phyloP scores from a whole-genome alignment of 2,329 filamentous ascomycete genomes.

The Alternaria sp. region DNA sequence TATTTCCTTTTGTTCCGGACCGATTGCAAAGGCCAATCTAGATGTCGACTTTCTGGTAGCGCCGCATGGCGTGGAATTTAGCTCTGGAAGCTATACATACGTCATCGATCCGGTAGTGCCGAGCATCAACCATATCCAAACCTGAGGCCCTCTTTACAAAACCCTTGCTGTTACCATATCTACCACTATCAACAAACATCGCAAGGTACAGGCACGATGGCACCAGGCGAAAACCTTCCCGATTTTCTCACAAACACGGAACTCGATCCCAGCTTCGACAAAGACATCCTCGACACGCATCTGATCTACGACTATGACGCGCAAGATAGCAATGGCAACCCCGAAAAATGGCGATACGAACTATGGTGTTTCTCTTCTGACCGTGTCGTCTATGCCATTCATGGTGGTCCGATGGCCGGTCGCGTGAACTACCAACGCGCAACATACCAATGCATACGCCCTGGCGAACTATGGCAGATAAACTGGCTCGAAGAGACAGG shows the following conservation, averaged over 20 bases:
- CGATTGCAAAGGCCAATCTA: neutral
- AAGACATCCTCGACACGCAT: conserved; percentile 63
- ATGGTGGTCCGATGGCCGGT: conserved; percentile 64
- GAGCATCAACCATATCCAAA: neutral
- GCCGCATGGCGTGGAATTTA: neutral
- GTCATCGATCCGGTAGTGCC: conserved; percentile 7
- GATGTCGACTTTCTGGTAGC: neutral
- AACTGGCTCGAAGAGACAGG: conserved; percentile 70
- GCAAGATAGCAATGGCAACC: conserved; percentile 57
- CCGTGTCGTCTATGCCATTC: conserved; percentile 67
- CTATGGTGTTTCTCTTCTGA: conserved; percentile 67
- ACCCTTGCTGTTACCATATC: neutral
- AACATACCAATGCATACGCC: conserved; percentile 66
- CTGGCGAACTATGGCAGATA: conserved; percentile 67
- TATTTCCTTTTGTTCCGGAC: neutral
- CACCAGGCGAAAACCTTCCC: conserved; percentile 33
- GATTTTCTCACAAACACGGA: conserved; percentile 41
- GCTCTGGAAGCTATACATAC: neutral
- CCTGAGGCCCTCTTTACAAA: neutral
- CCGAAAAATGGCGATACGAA: conserved; percentile 69
- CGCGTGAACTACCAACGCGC: conserved; percentile 63
- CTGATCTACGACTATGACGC: conserved; percentile 67
- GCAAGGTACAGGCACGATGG: conserved; percentile 23
- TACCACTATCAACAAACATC: neutral
- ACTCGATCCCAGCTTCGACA: conserved; percentile 54